phyloP scores from a whole-genome alignment of 176 grass and related monocot genomes.

The Cymbopogon citratus region DNA sequence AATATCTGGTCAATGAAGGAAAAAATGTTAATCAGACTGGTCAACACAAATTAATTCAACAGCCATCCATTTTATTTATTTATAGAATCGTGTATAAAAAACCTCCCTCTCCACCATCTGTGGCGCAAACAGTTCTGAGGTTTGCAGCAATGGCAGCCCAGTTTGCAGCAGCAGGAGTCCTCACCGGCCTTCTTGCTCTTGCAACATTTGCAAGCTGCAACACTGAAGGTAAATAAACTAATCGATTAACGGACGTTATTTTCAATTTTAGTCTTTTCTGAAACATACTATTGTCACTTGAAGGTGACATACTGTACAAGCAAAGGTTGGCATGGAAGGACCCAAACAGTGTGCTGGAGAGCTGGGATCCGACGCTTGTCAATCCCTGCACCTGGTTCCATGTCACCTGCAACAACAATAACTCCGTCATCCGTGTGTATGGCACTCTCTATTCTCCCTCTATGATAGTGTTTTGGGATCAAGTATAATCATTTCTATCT shows the following conservation, averaged over 20 bases:
- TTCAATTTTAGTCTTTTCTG: neutral
- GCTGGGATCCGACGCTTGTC: conserved; percentile 42
- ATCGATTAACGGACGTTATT: neutral
- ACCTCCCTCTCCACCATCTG: neutral
- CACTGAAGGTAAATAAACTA: conserved; percentile 24
- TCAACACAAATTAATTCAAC: neutral
- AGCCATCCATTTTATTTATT: neutral
- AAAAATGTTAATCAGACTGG: neutral
- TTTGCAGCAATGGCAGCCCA: conserved; percentile 19
- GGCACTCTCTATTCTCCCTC: neutral
- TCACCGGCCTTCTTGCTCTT: conserved; percentile 9
- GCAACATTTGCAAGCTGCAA: conserved; percentile 33
- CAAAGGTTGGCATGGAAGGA: conserved; percentile 33
- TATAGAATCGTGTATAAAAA: conserved; percentile 7
- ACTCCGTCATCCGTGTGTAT: conserved; percentile 38
- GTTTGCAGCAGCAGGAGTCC: neutral
- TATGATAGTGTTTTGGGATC: neutral
- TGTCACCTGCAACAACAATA: conserved; percentile 33
- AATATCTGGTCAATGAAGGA: conserved; percentile 9
- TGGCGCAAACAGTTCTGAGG: neutral
- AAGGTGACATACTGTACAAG: conserved; percentile 45
- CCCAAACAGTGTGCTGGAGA: conserved; percentile 27
- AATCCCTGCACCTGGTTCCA: conserved; percentile 51
- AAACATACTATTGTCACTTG: neutral
- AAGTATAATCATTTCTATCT: neutral